Evolutionary conservation across 768 basidiomycete species (phyloP).

Genomic region (Fomitopsis serialis): DNA sequence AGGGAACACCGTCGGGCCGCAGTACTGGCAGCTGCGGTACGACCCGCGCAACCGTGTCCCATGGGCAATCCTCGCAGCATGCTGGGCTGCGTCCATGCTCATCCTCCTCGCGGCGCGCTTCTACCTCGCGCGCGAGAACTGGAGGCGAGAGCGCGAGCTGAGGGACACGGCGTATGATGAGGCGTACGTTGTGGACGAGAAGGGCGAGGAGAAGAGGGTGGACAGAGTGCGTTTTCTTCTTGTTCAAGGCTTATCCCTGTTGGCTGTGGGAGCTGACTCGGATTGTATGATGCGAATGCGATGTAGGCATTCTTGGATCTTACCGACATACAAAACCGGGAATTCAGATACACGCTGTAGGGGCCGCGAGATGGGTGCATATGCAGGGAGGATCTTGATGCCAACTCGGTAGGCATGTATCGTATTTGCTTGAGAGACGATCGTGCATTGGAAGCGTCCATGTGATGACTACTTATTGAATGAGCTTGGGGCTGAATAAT

Average conservation of each 20-base stretch:
- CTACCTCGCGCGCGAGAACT: constrained; percentile 58
- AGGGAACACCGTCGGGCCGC: constrained; percentile 70
- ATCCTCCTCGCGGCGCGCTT: constrained; percentile 51
- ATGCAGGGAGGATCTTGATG: no score
- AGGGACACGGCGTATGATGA: constrained; percentile 55
- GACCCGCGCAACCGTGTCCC: constrained; percentile 70
- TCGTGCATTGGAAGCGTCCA: no score
- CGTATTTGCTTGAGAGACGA: no score
- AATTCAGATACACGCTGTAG: constrained; percentile 68
- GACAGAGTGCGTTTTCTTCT: constrained; percentile 62
- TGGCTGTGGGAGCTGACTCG: no score
- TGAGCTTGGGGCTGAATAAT: no score
- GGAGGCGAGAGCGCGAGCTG: constrained; percentile 45
- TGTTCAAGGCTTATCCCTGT: no score
- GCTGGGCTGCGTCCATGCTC: constrained; percentile 50
- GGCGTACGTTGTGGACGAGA: constrained; percentile 44
- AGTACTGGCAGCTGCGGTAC: constrained; percentile 73
- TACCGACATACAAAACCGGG: constrained; percentile 67
- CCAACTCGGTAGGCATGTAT: no score
- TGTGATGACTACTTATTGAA: no score
- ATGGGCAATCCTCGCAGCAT: constrained; percentile 66
- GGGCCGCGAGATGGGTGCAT: no score
- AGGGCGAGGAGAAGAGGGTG: constrained; percentile 41
- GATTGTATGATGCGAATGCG: no score
- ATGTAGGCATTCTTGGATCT: constrained; percentile 75